These are phyloP conservation scores for Kuraishia cidri DNA, from an alignment of 805 yeast genomes.

Conservation along the genomic window DNA sequence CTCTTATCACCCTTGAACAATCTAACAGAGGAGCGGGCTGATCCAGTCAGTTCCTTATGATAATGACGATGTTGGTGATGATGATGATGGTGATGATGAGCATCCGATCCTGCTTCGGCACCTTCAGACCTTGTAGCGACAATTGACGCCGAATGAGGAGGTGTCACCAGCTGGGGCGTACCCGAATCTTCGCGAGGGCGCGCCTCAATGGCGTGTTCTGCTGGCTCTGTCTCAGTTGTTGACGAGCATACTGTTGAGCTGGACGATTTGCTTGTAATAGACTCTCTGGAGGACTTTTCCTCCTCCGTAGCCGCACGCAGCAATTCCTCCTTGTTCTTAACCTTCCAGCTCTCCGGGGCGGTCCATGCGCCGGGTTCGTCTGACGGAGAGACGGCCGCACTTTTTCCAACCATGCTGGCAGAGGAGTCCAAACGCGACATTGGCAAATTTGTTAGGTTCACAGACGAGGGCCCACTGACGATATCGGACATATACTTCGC, in stretches of 20 bases:
- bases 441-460: background rate
- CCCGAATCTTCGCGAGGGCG: background rate
- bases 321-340: conserved; percentile 17
- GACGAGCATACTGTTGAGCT: background rate
- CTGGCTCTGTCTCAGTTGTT: background rate
- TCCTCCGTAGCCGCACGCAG: background rate
- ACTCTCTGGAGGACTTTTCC: background rate
- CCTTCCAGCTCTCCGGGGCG: conserved; percentile 60
- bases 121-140: too few species aligned
- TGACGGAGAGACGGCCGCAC: background rate
- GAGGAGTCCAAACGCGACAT: background rate
- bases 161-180: background rate
- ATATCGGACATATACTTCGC: too few species aligned
- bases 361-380: conserved; percentile 24
- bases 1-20: conserved; percentile 81
- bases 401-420: background rate
- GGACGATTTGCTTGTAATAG: background rate
- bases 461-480: too few species aligned
- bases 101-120: background rate
- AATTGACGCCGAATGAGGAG: too few species aligned
- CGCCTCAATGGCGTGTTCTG: background rate
- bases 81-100: conserved; percentile 1
- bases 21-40: conserved; percentile 36
- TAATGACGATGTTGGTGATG: conserved; percentile 11
- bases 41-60: conserved; percentile 16